These are phyloP conservation scores for Phyllosticta citrichinensis DNA, from an alignment of 2,329 filamentous ascomycete genomes.

Conservation along the genomic window DNA sequence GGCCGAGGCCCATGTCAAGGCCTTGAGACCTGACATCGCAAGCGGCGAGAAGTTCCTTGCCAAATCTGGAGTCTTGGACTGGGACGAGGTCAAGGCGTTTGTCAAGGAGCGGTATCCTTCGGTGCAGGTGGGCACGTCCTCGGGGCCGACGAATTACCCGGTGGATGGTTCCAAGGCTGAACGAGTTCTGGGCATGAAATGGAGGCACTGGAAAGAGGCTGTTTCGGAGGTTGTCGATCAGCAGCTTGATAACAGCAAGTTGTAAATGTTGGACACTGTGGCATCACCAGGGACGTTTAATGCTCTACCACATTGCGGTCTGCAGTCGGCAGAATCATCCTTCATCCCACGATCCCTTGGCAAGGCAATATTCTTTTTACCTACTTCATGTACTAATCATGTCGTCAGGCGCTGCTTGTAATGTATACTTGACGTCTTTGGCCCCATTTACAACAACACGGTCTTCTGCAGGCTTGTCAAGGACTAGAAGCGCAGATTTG, in stretches of 20 bases:
- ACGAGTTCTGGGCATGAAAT: conserved; percentile 13
- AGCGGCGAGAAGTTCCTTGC: conserved; percentile 13
- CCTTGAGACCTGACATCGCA: conserved; percentile 8
- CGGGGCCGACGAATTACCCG: conserved; percentile 1
- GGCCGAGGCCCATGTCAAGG: conserved; percentile 18
- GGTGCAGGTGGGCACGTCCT: conserved; percentile 11
- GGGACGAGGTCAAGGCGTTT: conserved; percentile 14
- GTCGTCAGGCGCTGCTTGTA: background rate
- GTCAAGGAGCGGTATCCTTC: conserved; percentile 14
- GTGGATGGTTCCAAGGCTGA: conserved; percentile 13
- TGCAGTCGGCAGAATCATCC: background rate
- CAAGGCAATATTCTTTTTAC: background rate
- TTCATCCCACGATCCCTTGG: background rate
- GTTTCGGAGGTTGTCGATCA: conserved; percentile 6
- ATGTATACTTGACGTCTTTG: background rate
- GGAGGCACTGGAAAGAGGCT: conserved; percentile 1
- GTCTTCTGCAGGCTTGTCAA: background rate
- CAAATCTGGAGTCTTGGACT: conserved; percentile 10
- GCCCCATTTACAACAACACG: background rate
- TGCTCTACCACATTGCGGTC: background rate
- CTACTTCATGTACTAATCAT: background rate
- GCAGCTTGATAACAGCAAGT: background rate
- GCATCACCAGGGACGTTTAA: background rate
- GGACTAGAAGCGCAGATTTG: background rate
- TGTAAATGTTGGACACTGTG: background rate